These are phyloP conservation scores for Mortierella alpina DNA, from an alignment of 192 early-diverging fungal species.

Conservation along the genomic window DNA sequence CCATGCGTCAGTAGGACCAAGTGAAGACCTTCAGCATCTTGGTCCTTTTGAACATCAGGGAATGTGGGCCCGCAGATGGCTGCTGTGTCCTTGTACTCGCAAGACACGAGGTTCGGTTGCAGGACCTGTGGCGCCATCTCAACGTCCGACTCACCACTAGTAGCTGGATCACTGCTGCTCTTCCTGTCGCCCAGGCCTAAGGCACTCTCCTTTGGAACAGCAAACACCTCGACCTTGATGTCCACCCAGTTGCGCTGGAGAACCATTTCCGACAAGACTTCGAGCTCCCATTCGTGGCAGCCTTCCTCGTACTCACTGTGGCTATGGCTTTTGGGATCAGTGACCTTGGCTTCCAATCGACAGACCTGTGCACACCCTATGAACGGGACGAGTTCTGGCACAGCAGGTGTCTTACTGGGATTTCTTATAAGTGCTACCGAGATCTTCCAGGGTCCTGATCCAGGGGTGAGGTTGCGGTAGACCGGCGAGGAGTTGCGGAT, in stretches of 20 bases:
- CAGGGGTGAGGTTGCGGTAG: conserved; percentile 33
- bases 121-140: conserved; percentile 12
- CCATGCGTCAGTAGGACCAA: conserved; percentile 59
- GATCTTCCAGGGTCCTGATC: conserved; percentile 51
- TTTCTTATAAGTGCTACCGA: conserved; percentile 25
- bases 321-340: neutral
- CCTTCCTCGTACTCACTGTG: conserved; percentile 4
- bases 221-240: conserved; percentile 37
- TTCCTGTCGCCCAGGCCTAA: neutral
- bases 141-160: neutral
- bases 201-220: neutral
- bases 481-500: conserved; percentile 29
- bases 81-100: conserved; percentile 36
- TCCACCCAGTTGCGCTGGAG: conserved; percentile 42
- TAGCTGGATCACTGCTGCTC: neutral
- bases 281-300: conserved; percentile 46
- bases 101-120: conserved; percentile 14
- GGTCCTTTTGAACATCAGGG: conserved; percentile 6
- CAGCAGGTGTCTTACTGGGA: conserved; percentile 24
- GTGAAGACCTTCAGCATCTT: conserved; percentile 29
- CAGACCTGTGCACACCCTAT: conserved; percentile 43
- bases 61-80: conserved; percentile 32
- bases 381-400: conserved; percentile 30
- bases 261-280: conserved; percentile 48
- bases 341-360: conserved; percentile 18